Base-by-base conservation (phyloP, 2,329 filamentous ascomycete genomes). In the Pyrenophora tritici-repentis region DNA sequence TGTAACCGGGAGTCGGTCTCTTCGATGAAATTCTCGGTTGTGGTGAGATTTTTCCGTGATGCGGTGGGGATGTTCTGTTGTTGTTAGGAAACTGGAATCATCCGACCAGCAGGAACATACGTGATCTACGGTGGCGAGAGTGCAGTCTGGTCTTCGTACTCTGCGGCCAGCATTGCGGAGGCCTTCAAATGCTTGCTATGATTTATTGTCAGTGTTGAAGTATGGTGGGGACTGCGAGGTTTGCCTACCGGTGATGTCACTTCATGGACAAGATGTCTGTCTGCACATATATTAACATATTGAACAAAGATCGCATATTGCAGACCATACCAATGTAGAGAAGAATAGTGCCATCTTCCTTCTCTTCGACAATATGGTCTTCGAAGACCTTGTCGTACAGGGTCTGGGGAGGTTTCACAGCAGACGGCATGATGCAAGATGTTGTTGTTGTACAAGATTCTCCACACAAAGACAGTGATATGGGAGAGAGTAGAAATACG, bases 321-420 rank as follows among this genome's bases (percentile, higher is more conserved):
- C 41, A 13, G 37, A 20, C 74, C 85, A 63, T 80, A 91, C 91
- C 91, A 72, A 97, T 97, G 75, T 97, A 97, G 53, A 97, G 82
- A 60, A 96, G 80, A 67, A 95, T 81, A 51, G 92, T 97, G 76
- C 93, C 93, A 77, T 97, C 93, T 48, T 91, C 85, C 82, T 92
- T 90, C 84, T 96, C 89, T 70, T 97, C 90, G 71, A 99, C 92
- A 68, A 97, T 88, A 76, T 99, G 94, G 79, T 88, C 88, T 67
- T 90, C 85, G 68, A 97, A 88, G 76, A 97, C 92, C 86, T 97
- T 97, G 83, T 97, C 93, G 79, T 97, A 97, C 71, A 97, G 83
- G 66, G 92, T 96, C 77, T 87, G 87, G 47, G 90, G 90, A 60
- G 81, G 83, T 74, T 81, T 80, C 63, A 88, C 86, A 65, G 84